phyloP scores from a whole-genome alignment of 495 filamentous ascomycete genomes.

The Aspergillus nanangensis region DNA sequence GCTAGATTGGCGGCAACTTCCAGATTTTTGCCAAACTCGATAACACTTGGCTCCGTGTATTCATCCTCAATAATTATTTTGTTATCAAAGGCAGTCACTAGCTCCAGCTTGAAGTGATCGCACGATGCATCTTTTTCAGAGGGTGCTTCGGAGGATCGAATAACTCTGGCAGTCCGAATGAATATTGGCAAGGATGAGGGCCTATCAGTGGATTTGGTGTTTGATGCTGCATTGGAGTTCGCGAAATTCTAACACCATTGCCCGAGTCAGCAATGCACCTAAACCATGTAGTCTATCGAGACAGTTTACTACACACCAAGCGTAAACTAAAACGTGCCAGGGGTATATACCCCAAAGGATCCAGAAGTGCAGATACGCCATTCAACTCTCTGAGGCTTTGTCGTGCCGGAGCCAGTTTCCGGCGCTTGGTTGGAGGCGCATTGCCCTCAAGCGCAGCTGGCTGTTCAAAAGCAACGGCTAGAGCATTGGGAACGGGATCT shows the following conservation, averaged over 20 bases:
- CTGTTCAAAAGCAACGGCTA: constrained; percentile 22
- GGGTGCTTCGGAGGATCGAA: not conserved
- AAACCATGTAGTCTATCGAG: not conserved
- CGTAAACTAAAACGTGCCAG: constrained; percentile 28
- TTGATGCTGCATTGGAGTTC: not conserved
- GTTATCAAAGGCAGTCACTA: constrained; percentile 8
- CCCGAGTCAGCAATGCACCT: constrained; percentile 9
- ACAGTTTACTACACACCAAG: constrained; percentile 24
- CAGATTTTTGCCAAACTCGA: constrained; percentile 19
- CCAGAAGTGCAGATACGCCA: constrained; percentile 15
- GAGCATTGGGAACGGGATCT: constrained; percentile 22
- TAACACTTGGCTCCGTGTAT: constrained; percentile 13
- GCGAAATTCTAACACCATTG: constrained; percentile 19
- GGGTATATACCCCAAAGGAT: constrained; percentile 33
- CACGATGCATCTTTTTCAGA: not conserved
- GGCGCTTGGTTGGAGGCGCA: constrained; percentile 30
- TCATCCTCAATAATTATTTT: constrained; percentile 15
- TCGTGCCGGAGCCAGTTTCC: constrained; percentile 22
- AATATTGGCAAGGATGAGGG: constrained; percentile 17
- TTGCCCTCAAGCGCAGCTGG: constrained; percentile 8
- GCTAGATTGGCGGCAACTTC: constrained; percentile 13
- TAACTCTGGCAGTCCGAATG: constrained; percentile 4
- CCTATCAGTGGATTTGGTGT: too few species aligned
- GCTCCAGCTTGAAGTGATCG: constrained; percentile 14
- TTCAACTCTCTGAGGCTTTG: constrained; percentile 17